phyloP scores from a whole-genome alignment of 2,329 filamentous ascomycete genomes.

The Fusarium duplospermum region DNA sequence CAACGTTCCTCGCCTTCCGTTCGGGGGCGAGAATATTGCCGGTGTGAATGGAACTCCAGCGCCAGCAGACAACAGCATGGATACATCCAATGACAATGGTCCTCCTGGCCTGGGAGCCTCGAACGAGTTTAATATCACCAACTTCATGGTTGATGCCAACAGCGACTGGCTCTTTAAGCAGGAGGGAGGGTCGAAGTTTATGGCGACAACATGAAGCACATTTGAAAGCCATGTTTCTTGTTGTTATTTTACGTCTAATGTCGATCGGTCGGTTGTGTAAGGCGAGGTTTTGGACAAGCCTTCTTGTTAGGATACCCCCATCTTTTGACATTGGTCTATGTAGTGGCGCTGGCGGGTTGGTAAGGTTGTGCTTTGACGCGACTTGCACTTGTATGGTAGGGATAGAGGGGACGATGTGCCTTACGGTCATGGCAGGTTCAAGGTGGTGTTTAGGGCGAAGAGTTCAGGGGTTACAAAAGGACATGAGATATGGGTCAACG shows the following conservation, averaged over 20 bases:
- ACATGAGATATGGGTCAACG: constrained; percentile 11
- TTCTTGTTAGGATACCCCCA: constrained; percentile 33
- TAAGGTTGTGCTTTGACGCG: neutral
- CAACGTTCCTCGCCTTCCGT: constrained; percentile 82
- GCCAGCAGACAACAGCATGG: constrained; percentile 41
- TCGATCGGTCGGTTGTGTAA: neutral
- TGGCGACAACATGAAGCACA: constrained; percentile 35
- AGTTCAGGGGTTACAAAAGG: neutral
- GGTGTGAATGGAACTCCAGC: constrained; percentile 33
- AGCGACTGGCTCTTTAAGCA: constrained; percentile 80
- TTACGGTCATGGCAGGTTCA: neutral
- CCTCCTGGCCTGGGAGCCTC: constrained; percentile 45
- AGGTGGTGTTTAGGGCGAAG: neutral
- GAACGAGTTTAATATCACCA: constrained; percentile 81
- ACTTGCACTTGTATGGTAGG: neutral
- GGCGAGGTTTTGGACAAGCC: constrained; percentile 15
- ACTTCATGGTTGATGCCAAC: constrained; percentile 80
- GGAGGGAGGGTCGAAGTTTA: constrained; percentile 47
- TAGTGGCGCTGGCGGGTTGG: neutral
- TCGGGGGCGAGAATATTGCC: constrained; percentile 53
- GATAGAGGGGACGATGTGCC: neutral
- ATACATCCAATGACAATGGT: constrained; percentile 42
- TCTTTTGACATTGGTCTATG: constrained; percentile 11
- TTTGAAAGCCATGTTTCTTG: neutral
- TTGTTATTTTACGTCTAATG: neutral